phyloP scores from a whole-genome alignment of 2,329 filamentous ascomycete species.

The Fusarium decemcellulare region DNA sequence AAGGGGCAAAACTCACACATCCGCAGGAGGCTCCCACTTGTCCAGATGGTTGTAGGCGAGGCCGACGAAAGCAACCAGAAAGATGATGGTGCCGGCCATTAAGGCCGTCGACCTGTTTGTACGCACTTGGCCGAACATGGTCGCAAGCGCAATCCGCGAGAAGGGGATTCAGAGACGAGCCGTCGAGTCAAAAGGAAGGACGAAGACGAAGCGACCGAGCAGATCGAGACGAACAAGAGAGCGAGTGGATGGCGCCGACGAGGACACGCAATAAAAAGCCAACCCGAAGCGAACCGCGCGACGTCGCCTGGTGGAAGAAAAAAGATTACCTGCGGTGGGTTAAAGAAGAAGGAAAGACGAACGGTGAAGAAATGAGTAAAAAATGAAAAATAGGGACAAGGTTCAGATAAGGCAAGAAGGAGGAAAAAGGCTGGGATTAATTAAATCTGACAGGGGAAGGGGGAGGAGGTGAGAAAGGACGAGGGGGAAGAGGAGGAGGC shows the following conservation, averaged over 20 bases:
- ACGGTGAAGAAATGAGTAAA: constrained; percentile 29
- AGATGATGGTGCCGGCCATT: constrained; percentile 49
- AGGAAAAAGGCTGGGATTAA: constrained; percentile 34
- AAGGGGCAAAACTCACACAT: constrained; percentile 37
- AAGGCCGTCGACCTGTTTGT: constrained; percentile 50
- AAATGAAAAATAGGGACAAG: constrained; percentile 35
- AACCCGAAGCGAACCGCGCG: constrained; percentile 35
- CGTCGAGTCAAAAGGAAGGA: constrained; percentile 11
- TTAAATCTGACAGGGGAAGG: constrained; percentile 35
- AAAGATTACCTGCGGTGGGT: constrained; percentile 26
- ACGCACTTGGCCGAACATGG: constrained; percentile 51
- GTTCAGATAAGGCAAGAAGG: constrained; percentile 36
- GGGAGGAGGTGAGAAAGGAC: neutral
- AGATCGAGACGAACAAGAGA: constrained; percentile 19
- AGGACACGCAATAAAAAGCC: constrained; percentile 35
- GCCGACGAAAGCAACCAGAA: constrained; percentile 50
- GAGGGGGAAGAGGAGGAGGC: neutral
- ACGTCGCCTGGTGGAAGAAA: constrained; percentile 19
- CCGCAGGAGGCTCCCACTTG: constrained; percentile 45
- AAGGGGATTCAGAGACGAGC: neutral
- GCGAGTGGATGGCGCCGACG: constrained; percentile 37
- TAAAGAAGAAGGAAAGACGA: constrained; percentile 35
- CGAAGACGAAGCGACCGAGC: constrained; percentile 2
- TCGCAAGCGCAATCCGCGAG: constrained; percentile 33
- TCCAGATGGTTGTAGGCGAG: constrained; percentile 52